phyloP scores from a whole-genome alignment of 352 stramenopile genomes.

The Phytopythium helicoides region DNA sequence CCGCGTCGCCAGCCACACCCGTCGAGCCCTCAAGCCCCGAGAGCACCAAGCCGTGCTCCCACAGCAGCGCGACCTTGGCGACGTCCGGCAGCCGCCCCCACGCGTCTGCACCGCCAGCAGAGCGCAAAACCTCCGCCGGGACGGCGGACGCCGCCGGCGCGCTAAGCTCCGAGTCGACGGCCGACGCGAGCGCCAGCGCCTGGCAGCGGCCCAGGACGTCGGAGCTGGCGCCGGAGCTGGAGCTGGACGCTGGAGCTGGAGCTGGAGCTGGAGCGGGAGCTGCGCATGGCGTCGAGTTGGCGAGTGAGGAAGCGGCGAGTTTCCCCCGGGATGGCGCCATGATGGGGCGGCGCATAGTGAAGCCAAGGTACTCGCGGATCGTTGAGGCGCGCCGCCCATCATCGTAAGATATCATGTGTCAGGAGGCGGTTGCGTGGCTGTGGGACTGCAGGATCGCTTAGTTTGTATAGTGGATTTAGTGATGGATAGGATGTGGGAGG shows the following conservation, averaged over 20 bases:
- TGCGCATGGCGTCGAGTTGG: not conserved
- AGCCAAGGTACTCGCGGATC: too few species aligned
- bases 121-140: slow-evolving; percentile 21
- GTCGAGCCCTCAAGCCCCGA: slow-evolving; percentile 19
- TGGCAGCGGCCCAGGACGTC: slow-evolving; percentile 25
- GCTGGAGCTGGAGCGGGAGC: not conserved
- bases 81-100: slow-evolving; percentile 37
- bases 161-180: slow-evolving; percentile 10
- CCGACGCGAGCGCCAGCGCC: slow-evolving; percentile 6
- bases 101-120: too few species aligned
- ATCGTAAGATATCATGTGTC: too few species aligned
- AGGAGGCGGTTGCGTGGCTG: too few species aligned
- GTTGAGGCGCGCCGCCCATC: too few species aligned
- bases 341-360: too few species aligned
- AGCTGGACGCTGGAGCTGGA: not conserved
- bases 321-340: too few species aligned
- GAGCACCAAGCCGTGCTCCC: slow-evolving; percentile 45
- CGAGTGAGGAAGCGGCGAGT: too few species aligned
- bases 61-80: slow-evolving; percentile 42
- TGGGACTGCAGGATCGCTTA: too few species aligned
- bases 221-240: slow-evolving; percentile 1
- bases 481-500: too few species aligned
- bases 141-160: slow-evolving; percentile 7
- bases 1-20: slow-evolving; percentile 7
- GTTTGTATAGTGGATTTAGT: too few species aligned